These are phyloP conservation scores for Cercospora sp. DNA, from an alignment of 2,329 filamentous ascomycete species.

Conservation along the genomic window DNA sequence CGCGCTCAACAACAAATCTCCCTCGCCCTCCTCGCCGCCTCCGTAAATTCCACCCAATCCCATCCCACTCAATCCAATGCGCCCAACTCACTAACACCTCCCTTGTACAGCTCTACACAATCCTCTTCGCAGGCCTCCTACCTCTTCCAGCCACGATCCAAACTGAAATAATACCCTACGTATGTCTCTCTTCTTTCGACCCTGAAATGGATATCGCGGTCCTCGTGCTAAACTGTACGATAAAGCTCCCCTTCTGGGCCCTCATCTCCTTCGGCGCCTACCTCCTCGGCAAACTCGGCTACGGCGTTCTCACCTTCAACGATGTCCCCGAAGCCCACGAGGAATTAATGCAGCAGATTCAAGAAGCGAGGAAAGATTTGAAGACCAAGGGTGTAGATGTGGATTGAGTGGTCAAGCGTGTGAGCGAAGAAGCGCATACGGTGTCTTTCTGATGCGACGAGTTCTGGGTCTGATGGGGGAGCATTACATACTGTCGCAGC, in stretches of 20 bases:
- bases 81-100: conserved; percentile 31
- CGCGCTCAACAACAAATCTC: conserved; percentile 92
- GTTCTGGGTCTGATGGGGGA: no score
- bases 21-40: conserved; percentile 80
- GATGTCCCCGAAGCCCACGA: conserved; percentile 88
- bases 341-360: conserved; percentile 84
- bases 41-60: conserved; percentile 58
- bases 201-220: no score
- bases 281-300: conserved; percentile 87
- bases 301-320: conserved; percentile 93
- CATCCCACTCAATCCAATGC: background rate
- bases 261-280: conserved; percentile 89
- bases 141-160: conserved; percentile 77
- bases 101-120: conserved; percentile 81
- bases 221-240: no score
- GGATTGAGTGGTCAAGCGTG: conserved; percentile 65
- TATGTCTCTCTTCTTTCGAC: no score
- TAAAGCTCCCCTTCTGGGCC: conserved; percentile 91
- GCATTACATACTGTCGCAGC: background rate
- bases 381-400: conserved; percentile 73
- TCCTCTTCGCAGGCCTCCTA: conserved; percentile 78
- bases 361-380: conserved; percentile 72
- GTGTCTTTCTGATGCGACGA: no score
- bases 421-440: no score
- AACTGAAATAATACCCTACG: conserved; percentile 82